These are phyloP conservation scores for Pneumocystis wakefieldiae DNA, from an alignment of 1,139 yeast species.

Conservation along the genomic window DNA sequence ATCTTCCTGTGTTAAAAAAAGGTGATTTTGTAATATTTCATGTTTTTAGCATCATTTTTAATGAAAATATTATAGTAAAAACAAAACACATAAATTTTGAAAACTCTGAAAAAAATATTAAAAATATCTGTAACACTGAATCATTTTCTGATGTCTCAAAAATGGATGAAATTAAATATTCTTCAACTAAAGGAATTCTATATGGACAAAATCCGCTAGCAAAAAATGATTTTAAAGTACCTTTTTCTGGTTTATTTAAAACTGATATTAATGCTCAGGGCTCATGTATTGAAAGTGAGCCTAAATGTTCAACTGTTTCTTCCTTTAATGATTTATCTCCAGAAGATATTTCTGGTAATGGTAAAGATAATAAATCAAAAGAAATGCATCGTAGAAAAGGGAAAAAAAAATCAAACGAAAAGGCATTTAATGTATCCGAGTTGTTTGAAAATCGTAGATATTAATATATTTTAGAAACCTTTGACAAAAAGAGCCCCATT, in stretches of 20 bases:
- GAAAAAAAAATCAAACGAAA: neutral
- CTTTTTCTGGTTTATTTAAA: neutral
- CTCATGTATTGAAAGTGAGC: neutral
- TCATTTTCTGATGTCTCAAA: neutral
- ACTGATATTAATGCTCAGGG: neutral
- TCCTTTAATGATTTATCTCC: neutral
- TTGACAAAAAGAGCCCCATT: neutral
- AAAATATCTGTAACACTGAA: neutral
- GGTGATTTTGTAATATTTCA: neutral
- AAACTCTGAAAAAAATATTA: neutral
- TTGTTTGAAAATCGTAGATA: neutral
- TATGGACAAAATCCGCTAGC: neutral
- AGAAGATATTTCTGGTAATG: neutral
- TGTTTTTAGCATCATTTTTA: neutral
- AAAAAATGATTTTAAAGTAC: neutral
- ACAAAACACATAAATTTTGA: neutral
- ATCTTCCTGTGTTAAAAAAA: neutral
- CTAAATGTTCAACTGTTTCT: neutral
- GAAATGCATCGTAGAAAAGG: neutral
- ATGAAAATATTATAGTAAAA: neutral
- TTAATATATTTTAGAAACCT: neutral
- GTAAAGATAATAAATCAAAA: neutral
- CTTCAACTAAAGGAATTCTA: neutral
- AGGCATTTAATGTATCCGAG: neutral
- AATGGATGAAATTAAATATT: neutral